These are phyloP conservation scores for Vigna unguiculata DNA, from an alignment of 306 rosid species.

Conservation along the genomic window DNA sequence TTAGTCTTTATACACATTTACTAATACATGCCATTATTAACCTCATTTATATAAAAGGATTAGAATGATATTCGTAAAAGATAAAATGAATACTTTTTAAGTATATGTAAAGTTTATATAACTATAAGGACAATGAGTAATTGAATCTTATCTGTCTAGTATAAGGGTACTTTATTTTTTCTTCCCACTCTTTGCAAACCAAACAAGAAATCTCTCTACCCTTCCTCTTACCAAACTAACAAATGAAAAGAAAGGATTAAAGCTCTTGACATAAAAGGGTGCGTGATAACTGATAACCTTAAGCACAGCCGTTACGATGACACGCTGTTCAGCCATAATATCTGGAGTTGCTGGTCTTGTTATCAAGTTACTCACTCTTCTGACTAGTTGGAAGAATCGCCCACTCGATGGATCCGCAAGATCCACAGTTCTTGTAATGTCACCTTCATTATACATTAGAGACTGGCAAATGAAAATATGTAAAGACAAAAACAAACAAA, in stretches of 20 bases:
- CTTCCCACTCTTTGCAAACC: not conserved
- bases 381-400: conserved; percentile 57
- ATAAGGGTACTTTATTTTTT: not conserved
- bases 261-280: conserved; percentile 29
- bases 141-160: not conserved
- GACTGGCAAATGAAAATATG: conserved; percentile 57
- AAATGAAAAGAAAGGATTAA: not conserved
- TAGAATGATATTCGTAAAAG: no score
- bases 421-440: conserved; percentile 59
- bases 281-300: conserved; percentile 51
- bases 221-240: not conserved
- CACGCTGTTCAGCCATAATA: conserved; percentile 53
- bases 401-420: conserved; percentile 68
- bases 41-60: no score
- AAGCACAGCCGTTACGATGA: conserved; percentile 59
- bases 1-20: no score
- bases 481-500: conserved; percentile 38
- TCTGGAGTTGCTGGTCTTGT: conserved; percentile 44
- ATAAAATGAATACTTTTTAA: no score
- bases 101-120: no score
- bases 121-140: no score
- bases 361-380: conserved; percentile 56
- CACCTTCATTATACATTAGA: conserved; percentile 79
- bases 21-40: no score
- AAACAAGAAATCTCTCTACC: not conserved